Evolutionary conservation across 225 moss, liverwort and hornwort genomes (phyloP), one percentile per base, ranked within the genome.

Genomic region (Physcomitrium patens): DNA sequence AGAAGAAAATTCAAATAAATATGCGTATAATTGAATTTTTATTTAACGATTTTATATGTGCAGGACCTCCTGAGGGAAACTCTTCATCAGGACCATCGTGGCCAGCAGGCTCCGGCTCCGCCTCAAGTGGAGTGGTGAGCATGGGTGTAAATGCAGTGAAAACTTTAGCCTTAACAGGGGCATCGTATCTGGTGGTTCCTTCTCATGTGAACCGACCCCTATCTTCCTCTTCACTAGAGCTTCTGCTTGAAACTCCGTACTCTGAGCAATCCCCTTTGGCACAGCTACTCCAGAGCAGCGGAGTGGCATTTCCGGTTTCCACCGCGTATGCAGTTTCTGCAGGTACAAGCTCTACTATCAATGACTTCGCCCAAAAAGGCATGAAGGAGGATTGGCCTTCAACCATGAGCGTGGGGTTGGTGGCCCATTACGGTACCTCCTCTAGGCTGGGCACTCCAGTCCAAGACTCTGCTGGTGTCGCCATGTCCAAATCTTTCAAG

Each of bases 381-480:
- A 86, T 88, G 79, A 92, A 91, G 75, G 90, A 93, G 76, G 99
- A 99, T 52, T 99, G 95, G 99, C 95, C 99, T 67, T 93, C 99
- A 66, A 99, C 99, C 43, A 72, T 95, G 5, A 77, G 84, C 73
- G 81, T 99, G 27, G 93, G 84, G 66, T 69, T 99, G 82, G 82
- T 99, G 70, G 93, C 94, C 49, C 87, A 90, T 13, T 93, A 87
- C 78, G 88, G 91, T 70, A 81, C 91, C 2, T 77, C 76, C 22
- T 73, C 82, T 3, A 81, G 83, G 54, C 66, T 71, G 23, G 82
- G 75, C 71, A 60, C 24, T 64, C 51, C 66, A 5, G 66, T 52
- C 47, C 77, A 75, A 44, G 82, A 82, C 2, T 59, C 68, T 47
- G 54, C 12, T n/a, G 54, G 44, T 50, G 80, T 64, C 50, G 65